Conservation (phyloP, 371 early-diverging fungal genomes). For the Actinomortierella ambigua region DNA sequence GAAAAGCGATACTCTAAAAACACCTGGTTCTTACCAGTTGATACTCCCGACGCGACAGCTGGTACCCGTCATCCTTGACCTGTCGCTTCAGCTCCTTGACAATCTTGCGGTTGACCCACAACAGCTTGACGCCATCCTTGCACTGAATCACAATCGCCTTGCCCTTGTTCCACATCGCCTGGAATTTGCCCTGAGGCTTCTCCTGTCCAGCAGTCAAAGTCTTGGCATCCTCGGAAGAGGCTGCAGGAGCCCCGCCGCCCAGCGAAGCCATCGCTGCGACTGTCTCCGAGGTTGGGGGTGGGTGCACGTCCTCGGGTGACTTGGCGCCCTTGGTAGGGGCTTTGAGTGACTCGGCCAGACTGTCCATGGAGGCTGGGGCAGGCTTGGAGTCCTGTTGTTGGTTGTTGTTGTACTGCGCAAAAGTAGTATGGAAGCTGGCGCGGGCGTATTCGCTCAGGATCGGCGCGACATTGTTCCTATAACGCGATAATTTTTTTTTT, state of each 20-base stretch:
- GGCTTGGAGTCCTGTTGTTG: slow-evolving; percentile 17
- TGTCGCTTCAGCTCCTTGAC: slow-evolving; percentile 39
- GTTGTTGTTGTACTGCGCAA: too few relatives aligned
- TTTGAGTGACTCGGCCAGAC: slow-evolving; percentile 16
- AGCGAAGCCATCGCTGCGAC: too few relatives aligned
- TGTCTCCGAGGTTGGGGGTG: too few relatives aligned
- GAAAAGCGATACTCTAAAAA: too few relatives aligned
- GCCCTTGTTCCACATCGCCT: slow-evolving; percentile 34
- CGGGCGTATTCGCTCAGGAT: too few relatives aligned
- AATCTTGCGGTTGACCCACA: slow-evolving; percentile 60
- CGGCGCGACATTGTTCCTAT: not conserved
- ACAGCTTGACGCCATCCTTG: slow-evolving; percentile 61
- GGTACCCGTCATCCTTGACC: slow-evolving; percentile 49
- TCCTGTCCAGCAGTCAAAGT: too few relatives aligned
- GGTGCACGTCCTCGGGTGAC: too few relatives aligned
- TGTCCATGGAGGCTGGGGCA: slow-evolving; percentile 23
- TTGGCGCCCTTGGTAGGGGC: slow-evolving; percentile 11
- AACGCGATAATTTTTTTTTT: not conserved
- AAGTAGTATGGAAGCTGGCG: too few relatives aligned
- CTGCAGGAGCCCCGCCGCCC: too few relatives aligned
- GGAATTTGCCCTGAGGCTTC: slow-evolving; percentile 12
- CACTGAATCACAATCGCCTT: slow-evolving; percentile 51
- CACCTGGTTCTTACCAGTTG: slow-evolving; percentile 55
- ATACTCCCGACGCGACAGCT: slow-evolving; percentile 55
- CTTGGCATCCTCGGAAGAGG: slow-evolving; percentile 1